Base-by-base conservation (phyloP, 129 eudicot genomes). In the Flaveria bidentis region DNA sequence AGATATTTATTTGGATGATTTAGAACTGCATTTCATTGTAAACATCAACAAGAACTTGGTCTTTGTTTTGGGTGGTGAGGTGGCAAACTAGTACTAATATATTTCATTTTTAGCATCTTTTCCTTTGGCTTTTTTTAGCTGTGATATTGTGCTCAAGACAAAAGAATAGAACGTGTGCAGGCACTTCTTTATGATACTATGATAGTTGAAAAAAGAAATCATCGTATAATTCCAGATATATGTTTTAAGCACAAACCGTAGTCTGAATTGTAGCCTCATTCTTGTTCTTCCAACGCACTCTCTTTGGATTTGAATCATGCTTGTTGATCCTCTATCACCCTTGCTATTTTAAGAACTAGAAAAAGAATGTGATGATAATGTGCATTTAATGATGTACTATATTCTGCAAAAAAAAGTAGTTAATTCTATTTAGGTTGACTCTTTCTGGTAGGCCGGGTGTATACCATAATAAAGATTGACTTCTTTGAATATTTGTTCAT, bases 41-140 rank as follows among this genome's bases (percentile, higher is more conserved):
- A 67, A 45, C 79, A 80, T 65, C 83, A 73, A 53, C 50, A 73
- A 64, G 44, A 41, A 80, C 58, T 53, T 73, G 69, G 17, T n/a
- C 57, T 79, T 64, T 79, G 73, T 79, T 50, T 71, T 49, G 50
- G 46, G 57, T 41, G 71, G 30, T 72, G 57, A 72, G 42, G 73
- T 79, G 72, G 55, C 53, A 49, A 56, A 51, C 16, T 10, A 55
- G 53, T 33, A 70, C 23, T 62, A 26, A 7, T 62, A 62, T 79
- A 11, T 70, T 60, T 25, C 72, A 39, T 1, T 36, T 49, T 62
- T 60, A 51, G 77, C 53, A 11, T 82, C 18, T 50, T 80, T 73
- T 51, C 25, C 60, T 11, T 73, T 66, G 79, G 73, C 58, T 63
- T 80, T 68, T 58, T 58, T 72, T 76, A 12, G n/a, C 5, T 33